Base-by-base conservation (phyloP, 768 basidiomycete species). In the Boletus rubescentipes region DNA sequence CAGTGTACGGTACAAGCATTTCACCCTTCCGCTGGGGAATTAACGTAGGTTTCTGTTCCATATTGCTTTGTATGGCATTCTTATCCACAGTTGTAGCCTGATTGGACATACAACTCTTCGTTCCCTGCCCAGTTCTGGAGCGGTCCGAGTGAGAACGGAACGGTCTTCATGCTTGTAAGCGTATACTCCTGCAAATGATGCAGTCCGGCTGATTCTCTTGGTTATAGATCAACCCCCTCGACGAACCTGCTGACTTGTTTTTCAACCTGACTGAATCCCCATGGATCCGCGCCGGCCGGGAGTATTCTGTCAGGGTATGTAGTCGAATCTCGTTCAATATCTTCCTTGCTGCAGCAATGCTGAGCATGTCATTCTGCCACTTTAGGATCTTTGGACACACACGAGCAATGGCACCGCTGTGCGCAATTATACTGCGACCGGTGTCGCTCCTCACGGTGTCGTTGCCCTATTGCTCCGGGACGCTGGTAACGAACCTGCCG, bases 61-160 rank as follows among this genome's bases (percentile, higher is more conserved):
- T 20, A 4, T 29, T 31, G 1, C 26, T 34, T n/a, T 15, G 2
- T 6, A 10, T 0, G 9, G 5, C 12, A 2, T 44, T 40, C 52
- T 59, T 16, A 66, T 9, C 11, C 30, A 10, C 9, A 1, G 16
- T 44, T 18, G 23, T 49, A 75, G 72, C 64, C 72, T 18, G 72
- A 73, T 37, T 74, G 63, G 69, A 71, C 67, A 14, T 70, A 42
- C 48, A 67, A 73, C 49, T 67, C 66, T 32, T 77, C 77, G 4
- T 76, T 77, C 61, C 85, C 85, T 8, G 82, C 85, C 8, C 80
- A 84, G 58, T 87, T 79, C 61, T 87, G 85, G 85, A 85, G 83
- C 58, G 85, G 85, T 14, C 74, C 77, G 46, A 81, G 79, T 55
- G 67, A 83, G 63, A 79, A 85, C 42, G 85, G 85, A 30, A 81